Evolutionary conservation across 306 rosid species (phyloP).

Genomic region (Corylus americana): DNA sequence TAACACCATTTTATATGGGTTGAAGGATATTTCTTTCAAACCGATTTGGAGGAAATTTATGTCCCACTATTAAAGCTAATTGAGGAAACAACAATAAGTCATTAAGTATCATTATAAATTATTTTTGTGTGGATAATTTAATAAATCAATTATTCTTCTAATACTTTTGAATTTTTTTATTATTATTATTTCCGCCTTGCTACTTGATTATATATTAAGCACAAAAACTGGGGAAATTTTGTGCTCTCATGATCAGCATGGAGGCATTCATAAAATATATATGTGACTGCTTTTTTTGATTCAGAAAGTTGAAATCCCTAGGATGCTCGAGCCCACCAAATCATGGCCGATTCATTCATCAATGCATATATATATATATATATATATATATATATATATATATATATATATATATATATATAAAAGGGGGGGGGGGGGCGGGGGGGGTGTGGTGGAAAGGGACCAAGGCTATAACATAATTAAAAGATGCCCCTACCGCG

Average conservation of each 20-base stretch:
- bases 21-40: too few relatives aligned
- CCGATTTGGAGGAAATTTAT: too few relatives aligned
- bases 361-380: neutral
- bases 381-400: neutral
- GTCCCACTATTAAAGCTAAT: neutral
- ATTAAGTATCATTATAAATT: neutral
- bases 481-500: conserved; percentile 44
- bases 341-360: neutral
- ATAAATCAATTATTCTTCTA: too few relatives aligned
- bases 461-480: conserved; percentile 31
- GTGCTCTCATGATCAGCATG: neutral
- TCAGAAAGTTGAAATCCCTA: neutral
- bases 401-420: neutral
- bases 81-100: neutral
- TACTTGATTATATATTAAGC: neutral
- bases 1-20: too few relatives aligned
- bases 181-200: too few relatives aligned
- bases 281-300: neutral
- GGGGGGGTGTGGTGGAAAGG: conserved; percentile 3
- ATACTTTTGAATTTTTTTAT: too few relatives aligned
- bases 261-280: neutral
- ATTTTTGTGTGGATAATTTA: neutral
- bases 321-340: neutral
- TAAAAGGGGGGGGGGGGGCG: too few relatives aligned
- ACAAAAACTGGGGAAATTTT: neutral